phyloP scores from a whole-genome alignment of 345 rosid genomes.

The Ceriops zippeliana region DNA sequence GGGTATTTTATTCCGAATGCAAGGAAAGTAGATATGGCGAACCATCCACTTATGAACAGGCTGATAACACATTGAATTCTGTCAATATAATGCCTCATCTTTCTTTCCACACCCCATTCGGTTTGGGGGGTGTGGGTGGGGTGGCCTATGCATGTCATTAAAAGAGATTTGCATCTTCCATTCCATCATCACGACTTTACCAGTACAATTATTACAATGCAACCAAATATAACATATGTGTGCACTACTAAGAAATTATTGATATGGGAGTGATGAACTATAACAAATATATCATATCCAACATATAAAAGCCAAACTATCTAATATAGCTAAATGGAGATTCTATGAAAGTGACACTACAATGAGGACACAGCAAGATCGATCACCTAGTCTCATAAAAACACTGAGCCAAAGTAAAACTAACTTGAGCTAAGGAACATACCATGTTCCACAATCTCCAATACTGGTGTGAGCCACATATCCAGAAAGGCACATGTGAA shows the following conservation, averaged over 20 bases:
- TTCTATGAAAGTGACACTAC: too few species aligned
- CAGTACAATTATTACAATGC: neutral
- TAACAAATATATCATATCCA: neutral
- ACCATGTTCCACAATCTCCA: slow-evolving; percentile 99
- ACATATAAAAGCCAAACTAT: neutral
- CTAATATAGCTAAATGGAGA: neutral
- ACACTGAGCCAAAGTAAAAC: neutral
- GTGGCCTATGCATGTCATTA: too few species aligned
- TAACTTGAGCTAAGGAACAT: slow-evolving; percentile 33
- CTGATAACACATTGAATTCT: slow-evolving; percentile 40
- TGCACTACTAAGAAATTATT: neutral
- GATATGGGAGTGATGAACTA: too few species aligned
- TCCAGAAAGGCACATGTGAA: slow-evolving; percentile 10
- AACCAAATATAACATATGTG: too few species aligned
- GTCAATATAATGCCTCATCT: slow-evolving; percentile 15
- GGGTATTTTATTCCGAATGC: slow-evolving; percentile 67
- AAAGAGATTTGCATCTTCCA: too few species aligned
- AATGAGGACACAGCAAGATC: neutral
- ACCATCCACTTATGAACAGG: slow-evolving; percentile 99
- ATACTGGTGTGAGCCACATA: slow-evolving; percentile 57
- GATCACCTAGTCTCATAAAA: neutral
- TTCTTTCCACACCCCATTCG: too few species aligned
- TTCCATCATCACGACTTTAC: too few species aligned
- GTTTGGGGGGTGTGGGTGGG: too few species aligned
- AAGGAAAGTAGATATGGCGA: slow-evolving; percentile 93